Percentiles rank a stretch among this genome's conserved stretches.
These are phyloP conservation scores for Solanum aculeatissimum DNA, from an alignment of 305 asterid species.

Conservation along the genomic window DNA sequence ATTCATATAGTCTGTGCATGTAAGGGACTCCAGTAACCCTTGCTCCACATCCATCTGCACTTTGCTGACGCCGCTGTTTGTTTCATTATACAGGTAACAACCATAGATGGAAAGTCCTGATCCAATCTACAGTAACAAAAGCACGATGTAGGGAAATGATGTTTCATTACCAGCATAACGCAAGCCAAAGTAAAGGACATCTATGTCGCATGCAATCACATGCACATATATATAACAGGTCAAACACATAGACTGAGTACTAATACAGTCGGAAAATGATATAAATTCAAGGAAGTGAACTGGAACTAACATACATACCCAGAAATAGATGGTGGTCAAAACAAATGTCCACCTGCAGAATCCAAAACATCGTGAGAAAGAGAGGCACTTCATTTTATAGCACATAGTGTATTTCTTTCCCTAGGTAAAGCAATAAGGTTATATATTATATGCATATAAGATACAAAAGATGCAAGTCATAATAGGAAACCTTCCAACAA, in stretches of 20 bases:
- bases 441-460: background rate
- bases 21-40: slow-evolving; percentile 42
- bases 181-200: background rate
- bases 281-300: background rate
- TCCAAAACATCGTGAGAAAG: slow-evolving; percentile 1
- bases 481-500: background rate
- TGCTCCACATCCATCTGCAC: slow-evolving; percentile 42
- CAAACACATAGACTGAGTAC: background rate
- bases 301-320: slow-evolving; percentile 30
- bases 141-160: slow-evolving; percentile 11
- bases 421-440: background rate
- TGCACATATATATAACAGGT: background rate
- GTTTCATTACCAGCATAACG: background rate
- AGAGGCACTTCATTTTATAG: background rate
- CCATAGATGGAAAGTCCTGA: slow-evolving; percentile 69
- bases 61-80: slow-evolving; percentile 3
- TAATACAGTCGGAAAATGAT: background rate
- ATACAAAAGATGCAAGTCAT: background rate
- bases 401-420: background rate
- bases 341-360: slow-evolving; percentile 78
- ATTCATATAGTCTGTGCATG: slow-evolving; percentile 18
- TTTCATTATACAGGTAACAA: slow-evolving; percentile 23
- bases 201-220: background rate
- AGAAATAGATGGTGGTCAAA: slow-evolving; percentile 71
- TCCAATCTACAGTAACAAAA: slow-evolving; percentile 49